Percentiles rank a stretch among this genome's conserved stretches.
Conservation (phyloP, 1,284 basidiomycete genomes). For the Pterulicium gracile region DNA sequence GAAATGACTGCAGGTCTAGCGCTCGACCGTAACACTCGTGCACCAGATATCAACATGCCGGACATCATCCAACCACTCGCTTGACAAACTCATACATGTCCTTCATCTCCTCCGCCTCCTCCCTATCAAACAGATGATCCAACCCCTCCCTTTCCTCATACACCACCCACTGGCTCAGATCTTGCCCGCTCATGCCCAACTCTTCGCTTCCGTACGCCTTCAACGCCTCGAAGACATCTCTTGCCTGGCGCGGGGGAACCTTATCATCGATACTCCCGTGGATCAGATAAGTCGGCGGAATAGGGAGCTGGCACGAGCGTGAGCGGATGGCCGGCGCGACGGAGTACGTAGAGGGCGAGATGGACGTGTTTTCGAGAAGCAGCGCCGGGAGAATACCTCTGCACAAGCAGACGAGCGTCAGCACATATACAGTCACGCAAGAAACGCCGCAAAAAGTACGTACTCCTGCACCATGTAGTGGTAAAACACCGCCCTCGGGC, state of each 20-base stretch:
- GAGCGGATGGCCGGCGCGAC: slow-evolving; percentile 13
- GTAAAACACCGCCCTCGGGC: slow-evolving; percentile 22
- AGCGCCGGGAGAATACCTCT: slow-evolving; percentile 20
- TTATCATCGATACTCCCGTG: slow-evolving; percentile 24
- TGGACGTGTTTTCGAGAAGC: slow-evolving; percentile 20
- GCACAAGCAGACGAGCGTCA: not conserved
- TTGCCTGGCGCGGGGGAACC: slow-evolving; percentile 21
- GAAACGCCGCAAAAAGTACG: no score
- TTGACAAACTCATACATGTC: not conserved
- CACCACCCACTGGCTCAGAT: slow-evolving; percentile 7
- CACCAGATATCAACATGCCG: no score
- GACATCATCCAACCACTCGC: not conserved
- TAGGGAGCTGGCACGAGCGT: slow-evolving; percentile 15
- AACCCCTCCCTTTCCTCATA: slow-evolving; percentile 20
- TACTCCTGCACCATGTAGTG: slow-evolving; percentile 29
- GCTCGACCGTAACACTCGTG: no score
- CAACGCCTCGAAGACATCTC: not conserved
- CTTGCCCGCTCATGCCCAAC: slow-evolving; percentile 12
- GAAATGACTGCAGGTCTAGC: no score
- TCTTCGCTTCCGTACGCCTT: slow-evolving; percentile 1
- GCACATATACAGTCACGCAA: no score
- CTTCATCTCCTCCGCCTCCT: slow-evolving; percentile 20
- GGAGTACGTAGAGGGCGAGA: slow-evolving; percentile 18
- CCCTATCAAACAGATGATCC: slow-evolving; percentile 24
- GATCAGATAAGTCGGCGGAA: slow-evolving; percentile 23